Evolutionary conservation across 768 basidiomycete genomes (phyloP), one percentile per base, ranked within the genome.

Genomic region (Leccinum subtestaceum): DNA sequence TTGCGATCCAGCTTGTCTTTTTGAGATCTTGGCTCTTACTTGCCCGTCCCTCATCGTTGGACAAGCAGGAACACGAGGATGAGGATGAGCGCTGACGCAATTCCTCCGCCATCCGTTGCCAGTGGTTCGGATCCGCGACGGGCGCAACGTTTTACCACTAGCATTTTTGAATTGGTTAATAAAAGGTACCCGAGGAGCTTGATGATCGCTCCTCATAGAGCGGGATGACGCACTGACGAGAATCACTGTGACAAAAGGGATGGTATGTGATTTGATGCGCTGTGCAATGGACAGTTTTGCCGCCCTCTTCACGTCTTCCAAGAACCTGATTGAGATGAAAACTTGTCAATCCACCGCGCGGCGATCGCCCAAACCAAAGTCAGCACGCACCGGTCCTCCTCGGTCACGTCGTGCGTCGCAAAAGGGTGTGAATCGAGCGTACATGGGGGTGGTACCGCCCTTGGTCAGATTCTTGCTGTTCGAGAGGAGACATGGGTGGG

Each of bases 381-480:
- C 7, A 15, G 17, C 5, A 57, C 65, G 21, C 13, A 80, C 77
- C 74, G 72, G 65, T 85, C 84, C 15, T 67, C 72, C 67, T 84
- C 77, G 0, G 53, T 62, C 7, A 85, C 68, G 63, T 84, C 82
- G 67, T 81, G 80, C 48, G 77, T 71, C 21, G 66, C 63, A 63
- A 85, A 85, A 25, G 83, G 83, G 63, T 84, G 84, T 8, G 75
- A 76, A 17, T 61, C 58, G 6, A 65, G 29, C 29, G 60, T 54
- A 4, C 77, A 73, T 3, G 78, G 77, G 1, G 83, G 84, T 0
- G 77, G 74, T 6, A 76, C 36, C 13, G 64, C 60, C 82, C 11
- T 69, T 66, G 36, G 68, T 67, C 45, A 85, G 54, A 1, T 60
- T 53, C 3, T 64, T 49, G 25, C 32, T 15, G 21, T 74, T 72